Percentiles rank a stretch among this genome's conserved stretches.
Conservation (phyloP, 164 flowering plant species). For the Vitis labrusca region DNA sequence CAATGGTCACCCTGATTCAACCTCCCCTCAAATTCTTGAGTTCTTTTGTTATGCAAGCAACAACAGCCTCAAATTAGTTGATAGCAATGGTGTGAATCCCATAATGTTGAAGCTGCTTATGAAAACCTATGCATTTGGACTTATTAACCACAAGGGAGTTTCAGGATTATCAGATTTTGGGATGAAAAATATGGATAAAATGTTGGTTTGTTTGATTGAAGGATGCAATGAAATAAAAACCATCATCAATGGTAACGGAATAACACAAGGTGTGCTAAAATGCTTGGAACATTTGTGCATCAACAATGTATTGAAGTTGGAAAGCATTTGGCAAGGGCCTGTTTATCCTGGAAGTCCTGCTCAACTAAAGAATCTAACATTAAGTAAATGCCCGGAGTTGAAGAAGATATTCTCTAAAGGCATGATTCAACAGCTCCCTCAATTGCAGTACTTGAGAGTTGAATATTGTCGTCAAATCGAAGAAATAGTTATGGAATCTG, state of each 20-base stretch:
- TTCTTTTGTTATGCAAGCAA: neutral
- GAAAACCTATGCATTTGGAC: constrained; percentile 8
- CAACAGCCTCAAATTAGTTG: constrained; percentile 4
- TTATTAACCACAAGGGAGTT: constrained; percentile 13
- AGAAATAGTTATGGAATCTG: no score
- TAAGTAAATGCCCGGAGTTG: constrained; percentile 11
- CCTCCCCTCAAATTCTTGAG: neutral
- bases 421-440: constrained; percentile 6
- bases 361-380: neutral
- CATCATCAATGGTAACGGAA: neutral
- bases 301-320: neutral
- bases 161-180: constrained; percentile 15
- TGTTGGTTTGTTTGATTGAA: constrained; percentile 11
- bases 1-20: neutral
- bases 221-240: constrained; percentile 11
- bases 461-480: no score
- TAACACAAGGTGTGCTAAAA: neutral
- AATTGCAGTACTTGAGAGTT: neutral
- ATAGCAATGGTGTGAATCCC: neutral
- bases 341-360: constrained; percentile 2
- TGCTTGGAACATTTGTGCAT: constrained; percentile 4
- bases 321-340: constrained; percentile 14
- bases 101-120: constrained; percentile 10
- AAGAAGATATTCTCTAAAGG: neutral
- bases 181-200: neutral